Base-by-base conservation (phyloP, 768 basidiomycete genomes). In the Candolleomyces eurysporus region DNA sequence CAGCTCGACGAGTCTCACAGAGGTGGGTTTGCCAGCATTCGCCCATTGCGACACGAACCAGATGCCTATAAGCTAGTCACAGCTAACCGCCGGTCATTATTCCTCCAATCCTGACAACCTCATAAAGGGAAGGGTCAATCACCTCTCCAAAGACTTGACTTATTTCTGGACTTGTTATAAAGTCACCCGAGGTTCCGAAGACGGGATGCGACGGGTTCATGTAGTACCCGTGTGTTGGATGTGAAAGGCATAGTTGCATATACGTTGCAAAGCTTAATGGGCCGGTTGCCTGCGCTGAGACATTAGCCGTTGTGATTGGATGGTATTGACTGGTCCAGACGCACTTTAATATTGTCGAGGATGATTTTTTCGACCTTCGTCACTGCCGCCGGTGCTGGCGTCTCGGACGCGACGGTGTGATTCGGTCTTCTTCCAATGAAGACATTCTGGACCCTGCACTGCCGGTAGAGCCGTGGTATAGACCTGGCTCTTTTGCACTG, bases 141-240 rank as follows among this genome's bases (percentile, higher is more conserved):
- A 95, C 96, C 87, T 99, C 96, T 61, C 97, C 97, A 71, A 98
- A 98, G 0, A 92, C 85, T 71, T 98, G 95, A 67, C 87, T 92
- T 57, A 99, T 98, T 73, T 99, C 97, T 2, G 96, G 97, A 66
- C 91, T 94, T 11, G 97, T 99, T 21, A 91, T 90, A 69, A 98
- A 99, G 77, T 99, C 97, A 5, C 97, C 97, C 46, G 81, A 79
- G 0, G 84, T 64, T 13, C 97, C 97, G 68, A 99, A 93, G 3
- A 98, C 89, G 48, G 85, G 80, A 60, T 91, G 81, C 14, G 79
- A 68, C 0, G 84, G 74, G 42, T 87, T 89, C 79, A 90, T 92
- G 78, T 98, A 98, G 75, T 98, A 99, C 1, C 97, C 97, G 58
- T 93, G 79, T 0, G 84, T 89, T 1, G 96, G 94, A 75, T 98